Percentiles rank a stretch among this genome's conserved stretches.
phyloP scores from a whole-genome alignment of 371 early-diverging fungal species.

The Syncephalastrum monosporum region DNA sequence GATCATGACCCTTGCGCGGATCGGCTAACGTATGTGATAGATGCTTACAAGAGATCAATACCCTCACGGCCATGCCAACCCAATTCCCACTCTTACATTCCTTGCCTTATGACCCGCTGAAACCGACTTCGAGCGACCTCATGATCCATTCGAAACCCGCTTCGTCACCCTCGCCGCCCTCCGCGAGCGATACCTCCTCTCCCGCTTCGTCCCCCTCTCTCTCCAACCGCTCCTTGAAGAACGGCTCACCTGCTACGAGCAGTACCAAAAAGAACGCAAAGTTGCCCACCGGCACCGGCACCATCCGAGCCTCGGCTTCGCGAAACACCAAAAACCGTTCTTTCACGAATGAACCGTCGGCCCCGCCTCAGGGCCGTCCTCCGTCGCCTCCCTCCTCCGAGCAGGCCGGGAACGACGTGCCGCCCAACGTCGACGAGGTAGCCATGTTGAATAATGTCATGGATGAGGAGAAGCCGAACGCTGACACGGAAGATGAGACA shows the following conservation, averaged over 20 bases:
- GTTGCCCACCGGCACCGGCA: too few species aligned
- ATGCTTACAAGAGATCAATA: conserved; percentile 66
- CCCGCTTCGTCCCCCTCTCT: conserved; percentile 11
- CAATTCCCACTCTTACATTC: conserved; percentile 33
- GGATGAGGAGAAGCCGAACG: conserved; percentile 3
- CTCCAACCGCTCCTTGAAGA: neutral
- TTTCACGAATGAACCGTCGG: too few species aligned
- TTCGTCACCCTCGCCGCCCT: conserved; percentile 10
- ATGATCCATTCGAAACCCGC: conserved; percentile 7
- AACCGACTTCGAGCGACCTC: neutral
- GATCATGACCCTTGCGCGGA: conserved; percentile 5
- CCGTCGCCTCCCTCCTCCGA: conserved; percentile 17
- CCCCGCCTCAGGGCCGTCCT: neutral
- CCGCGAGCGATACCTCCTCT: conserved; percentile 6
- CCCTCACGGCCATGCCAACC: conserved; percentile 49
- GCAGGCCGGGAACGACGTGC: conserved; percentile 9
- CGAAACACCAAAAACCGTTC: too few species aligned
- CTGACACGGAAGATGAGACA: conserved; percentile 4
- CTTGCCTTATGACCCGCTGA: conserved; percentile 3
- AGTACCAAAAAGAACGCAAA: too few species aligned
- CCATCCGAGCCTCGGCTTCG: too few species aligned
- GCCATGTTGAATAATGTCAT: conserved; percentile 39
- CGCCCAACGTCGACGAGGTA: conserved; percentile 51
- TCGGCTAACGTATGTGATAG: conserved; percentile 19
- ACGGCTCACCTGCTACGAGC: too few species aligned